These are phyloP conservation scores for Penicillium nordicum DNA, from an alignment of 2,329 filamentous ascomycete species.

Conservation along the genomic window DNA sequence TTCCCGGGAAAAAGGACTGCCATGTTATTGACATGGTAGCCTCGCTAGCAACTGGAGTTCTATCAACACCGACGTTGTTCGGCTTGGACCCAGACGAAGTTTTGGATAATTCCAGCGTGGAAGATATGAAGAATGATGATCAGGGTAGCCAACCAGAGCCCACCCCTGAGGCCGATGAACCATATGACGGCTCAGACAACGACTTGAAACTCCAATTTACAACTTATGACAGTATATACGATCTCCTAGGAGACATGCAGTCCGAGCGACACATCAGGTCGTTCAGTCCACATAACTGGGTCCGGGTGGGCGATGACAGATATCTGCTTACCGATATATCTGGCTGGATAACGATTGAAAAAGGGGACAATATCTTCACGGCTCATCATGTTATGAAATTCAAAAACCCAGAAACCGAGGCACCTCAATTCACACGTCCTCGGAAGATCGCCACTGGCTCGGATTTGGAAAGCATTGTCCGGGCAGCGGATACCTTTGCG, in stretches of 20 bases:
- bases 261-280: conserved; percentile 74
- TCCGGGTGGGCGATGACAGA: conserved; percentile 65
- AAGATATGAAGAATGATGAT: conserved; percentile 54
- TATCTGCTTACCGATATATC: conserved; percentile 67
- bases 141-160: conserved; percentile 25
- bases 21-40: conserved; percentile 97
- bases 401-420: conserved; percentile 26
- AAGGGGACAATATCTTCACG: conserved; percentile 26
- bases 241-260: conserved; percentile 78
- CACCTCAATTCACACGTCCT: conserved; percentile 64
- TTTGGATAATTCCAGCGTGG: conserved; percentile 62
- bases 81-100: conserved; percentile 82
- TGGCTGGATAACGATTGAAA: conserved; percentile 58
- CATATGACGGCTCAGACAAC: conserved; percentile 28
- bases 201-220: conserved; percentile 68
- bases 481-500: conserved; percentile 80
- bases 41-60: conserved; percentile 75
- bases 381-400: conserved; percentile 36
- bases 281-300: conserved; percentile 77
- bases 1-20: conserved; percentile 78
- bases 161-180: neutral
- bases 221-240: conserved; percentile 88
- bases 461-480: conserved; percentile 71
- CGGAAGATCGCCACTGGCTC: conserved; percentile 62
- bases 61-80: conserved; percentile 88